Base-by-base conservation (phyloP, 352 stramenopile genomes). In the Phytophthora cryptogea region DNA sequence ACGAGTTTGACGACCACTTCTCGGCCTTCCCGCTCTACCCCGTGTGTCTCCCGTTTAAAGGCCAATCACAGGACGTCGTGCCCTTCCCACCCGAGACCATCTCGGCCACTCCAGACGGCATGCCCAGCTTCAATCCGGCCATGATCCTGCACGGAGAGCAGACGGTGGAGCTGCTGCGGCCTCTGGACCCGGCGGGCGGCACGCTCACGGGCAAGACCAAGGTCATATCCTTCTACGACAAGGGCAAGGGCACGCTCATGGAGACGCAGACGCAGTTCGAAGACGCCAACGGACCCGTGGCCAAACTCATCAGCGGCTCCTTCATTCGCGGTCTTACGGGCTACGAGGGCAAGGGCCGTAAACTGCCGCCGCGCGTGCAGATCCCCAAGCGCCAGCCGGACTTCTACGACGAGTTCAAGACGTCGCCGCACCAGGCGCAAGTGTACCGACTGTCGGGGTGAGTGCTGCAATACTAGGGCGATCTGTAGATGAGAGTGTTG, bases 381-480 rank as follows among this genome's bases (percentile, higher is more conserved):
- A 87, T 94, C 30, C 87, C 88, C 3, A 80, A 79, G 61, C 78
- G 86, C 49, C 68, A 76, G 28, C 83, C 88, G 0, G 87, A 96
- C 50, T 72, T 81, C 46, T 43, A 59, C 13, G 68, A 83, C 23
- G 73, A 85, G 45, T 83, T 89, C 57, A 83, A 84, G 56, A 95
- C 86, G 7, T 81, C 74, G 45, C 69, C 76, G 2, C 68, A 78
- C 39, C 84, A 92, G 59, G 90, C 96, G 36, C 83, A 98, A 42
- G 66, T 98, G 48, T 98, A 98, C 79, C 86, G 95, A 47, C 75
- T 98, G 41, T 97, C 86, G 51, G 96, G 95, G 77, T 87, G 48
- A 37, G 74, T 76, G 20, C 7, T 16, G 23, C 14, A 39, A 17
- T 53, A 32, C n/a, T 13, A 40, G 10, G 16, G 6, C 6, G 45